phyloP scores from a whole-genome alignment of 495 filamentous ascomycete genomes.

The Neurospora terricola region DNA sequence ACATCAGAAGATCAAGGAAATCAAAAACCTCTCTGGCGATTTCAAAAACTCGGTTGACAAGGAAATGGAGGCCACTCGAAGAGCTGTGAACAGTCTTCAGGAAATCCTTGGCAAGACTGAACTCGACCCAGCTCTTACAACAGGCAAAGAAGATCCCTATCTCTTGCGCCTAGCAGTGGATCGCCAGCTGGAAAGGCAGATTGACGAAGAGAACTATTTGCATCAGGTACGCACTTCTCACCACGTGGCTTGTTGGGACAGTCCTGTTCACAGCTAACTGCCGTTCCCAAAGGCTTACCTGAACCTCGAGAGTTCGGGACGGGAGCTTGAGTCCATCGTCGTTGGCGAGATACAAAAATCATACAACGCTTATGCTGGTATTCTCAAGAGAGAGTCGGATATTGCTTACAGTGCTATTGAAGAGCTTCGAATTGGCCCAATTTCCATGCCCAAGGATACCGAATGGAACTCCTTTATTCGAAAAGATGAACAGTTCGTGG shows the following conservation, averaged over 20 bases:
- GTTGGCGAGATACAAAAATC: slow-evolving; percentile 96
- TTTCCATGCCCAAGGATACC: slow-evolving; percentile 80
- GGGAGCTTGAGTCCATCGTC: slow-evolving; percentile 90
- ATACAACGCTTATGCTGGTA: slow-evolving; percentile 83
- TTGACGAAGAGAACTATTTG: slow-evolving; percentile 95
- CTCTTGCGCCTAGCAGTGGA: slow-evolving; percentile 76
- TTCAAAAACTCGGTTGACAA: slow-evolving; percentile 87
- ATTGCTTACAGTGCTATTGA: slow-evolving; percentile 68
- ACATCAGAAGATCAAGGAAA: slow-evolving; percentile 94
- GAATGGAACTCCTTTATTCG: slow-evolving; percentile 85
- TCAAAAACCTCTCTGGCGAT: slow-evolving; percentile 81
- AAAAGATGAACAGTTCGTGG: slow-evolving; percentile 76
- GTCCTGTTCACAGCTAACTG: neutral
- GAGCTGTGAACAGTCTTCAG: slow-evolving; percentile 64
- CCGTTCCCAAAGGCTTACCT: slow-evolving; percentile 61
- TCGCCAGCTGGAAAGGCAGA: slow-evolving; percentile 77
- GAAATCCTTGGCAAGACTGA: slow-evolving; percentile 72
- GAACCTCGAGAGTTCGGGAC: slow-evolving; percentile 88
- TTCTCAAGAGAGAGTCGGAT: slow-evolving; percentile 83
- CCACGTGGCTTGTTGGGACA: neutral
- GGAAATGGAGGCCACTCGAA: slow-evolving; percentile 61
- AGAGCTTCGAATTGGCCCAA: slow-evolving; percentile 70
- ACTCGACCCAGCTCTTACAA: slow-evolving; percentile 59
- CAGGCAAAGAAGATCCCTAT: slow-evolving; percentile 86
- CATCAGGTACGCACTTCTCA: slow-evolving; percentile 57